Evolutionary conservation across 2,329 filamentous ascomycete genomes (phyloP).

Genomic region (Aschersonia sp.): DNA sequence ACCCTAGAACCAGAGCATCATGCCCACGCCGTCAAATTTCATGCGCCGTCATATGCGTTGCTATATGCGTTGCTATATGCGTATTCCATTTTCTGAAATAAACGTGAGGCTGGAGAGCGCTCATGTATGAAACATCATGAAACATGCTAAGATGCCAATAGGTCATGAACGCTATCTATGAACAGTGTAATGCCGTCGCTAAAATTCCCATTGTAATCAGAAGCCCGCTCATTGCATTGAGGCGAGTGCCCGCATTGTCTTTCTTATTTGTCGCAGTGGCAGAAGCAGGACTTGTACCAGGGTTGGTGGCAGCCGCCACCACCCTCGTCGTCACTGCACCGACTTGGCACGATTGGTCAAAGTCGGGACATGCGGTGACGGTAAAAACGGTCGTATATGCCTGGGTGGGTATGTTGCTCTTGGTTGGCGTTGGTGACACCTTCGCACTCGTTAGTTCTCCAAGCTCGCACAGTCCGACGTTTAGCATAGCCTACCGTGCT

Average conservation of each 20-base stretch:
- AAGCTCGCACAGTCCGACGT: no score
- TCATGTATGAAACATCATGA: no score
- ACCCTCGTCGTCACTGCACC: conserved; percentile 11
- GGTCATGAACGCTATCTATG: not conserved
- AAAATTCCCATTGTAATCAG: not conserved
- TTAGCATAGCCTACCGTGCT: not conserved
- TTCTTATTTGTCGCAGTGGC: not conserved
- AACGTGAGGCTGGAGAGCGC: no score
- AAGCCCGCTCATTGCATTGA: not conserved
- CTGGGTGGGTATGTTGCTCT: conserved; percentile 3
- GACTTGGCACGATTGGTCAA: conserved; percentile 8
- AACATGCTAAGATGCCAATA: no score
- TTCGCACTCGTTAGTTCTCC: no score
- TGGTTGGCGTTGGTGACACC: not conserved
- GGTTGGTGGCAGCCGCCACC: conserved; percentile 2
- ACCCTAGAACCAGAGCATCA: no score
- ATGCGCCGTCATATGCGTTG: no score
- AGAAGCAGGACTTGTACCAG: not conserved
- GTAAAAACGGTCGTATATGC: conserved; percentile 12
- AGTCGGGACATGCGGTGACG: conserved; percentile 11
- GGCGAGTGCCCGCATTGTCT: conserved; percentile 4
- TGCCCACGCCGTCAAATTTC: no score
- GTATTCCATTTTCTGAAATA: no score
- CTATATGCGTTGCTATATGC: no score
- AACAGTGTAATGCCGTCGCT: conserved; percentile 2